phyloP scores from a whole-genome alignment of 495 filamentous ascomycete genomes.

The Hypoxylon perforatum region DNA sequence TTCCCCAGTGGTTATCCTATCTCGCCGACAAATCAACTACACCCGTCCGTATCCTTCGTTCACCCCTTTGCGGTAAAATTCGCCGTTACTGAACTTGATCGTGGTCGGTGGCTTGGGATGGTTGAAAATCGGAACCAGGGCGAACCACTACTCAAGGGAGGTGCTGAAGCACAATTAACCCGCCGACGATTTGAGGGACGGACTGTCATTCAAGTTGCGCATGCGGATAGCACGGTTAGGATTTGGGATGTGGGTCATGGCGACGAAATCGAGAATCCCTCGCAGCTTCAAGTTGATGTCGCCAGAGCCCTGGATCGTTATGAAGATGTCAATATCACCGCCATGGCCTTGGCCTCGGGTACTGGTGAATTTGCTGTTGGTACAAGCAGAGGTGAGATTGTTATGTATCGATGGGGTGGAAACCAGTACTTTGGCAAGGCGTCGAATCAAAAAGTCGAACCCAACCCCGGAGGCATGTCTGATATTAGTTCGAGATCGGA shows the following conservation, averaged over 20 bases:
- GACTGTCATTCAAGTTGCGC: slow-evolving; percentile 82
- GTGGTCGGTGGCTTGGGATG: slow-evolving; percentile 90
- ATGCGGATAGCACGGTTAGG: slow-evolving; percentile 86
- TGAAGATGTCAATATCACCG: slow-evolving; percentile 79
- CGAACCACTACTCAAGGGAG: slow-evolving; percentile 79
- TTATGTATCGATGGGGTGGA: slow-evolving; percentile 86
- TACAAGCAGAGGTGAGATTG: slow-evolving; percentile 80
- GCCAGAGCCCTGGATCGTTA: slow-evolving; percentile 82
- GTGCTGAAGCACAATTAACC: slow-evolving; percentile 71
- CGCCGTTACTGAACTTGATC: slow-evolving; percentile 72
- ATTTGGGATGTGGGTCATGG: slow-evolving; percentile 91
- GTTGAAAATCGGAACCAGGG: slow-evolving; percentile 77
- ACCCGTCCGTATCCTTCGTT: slow-evolving; percentile 82
- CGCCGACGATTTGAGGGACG: slow-evolving; percentile 81
- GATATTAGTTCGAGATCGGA: slow-evolving; percentile 80
- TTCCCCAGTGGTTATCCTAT: slow-evolving; percentile 94
- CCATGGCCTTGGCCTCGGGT: slow-evolving; percentile 77
- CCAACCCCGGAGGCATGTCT: slow-evolving; percentile 72
- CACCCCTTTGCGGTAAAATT: slow-evolving; percentile 86
- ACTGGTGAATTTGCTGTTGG: slow-evolving; percentile 89
- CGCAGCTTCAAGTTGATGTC: slow-evolving; percentile 85
- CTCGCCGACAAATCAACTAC: slow-evolving; percentile 88
- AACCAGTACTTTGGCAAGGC: slow-evolving; percentile 73
- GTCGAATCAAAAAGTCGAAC: slow-evolving; percentile 49
- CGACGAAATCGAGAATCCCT: slow-evolving; percentile 91